Percentiles rank a stretch among this genome's conserved stretches.
phyloP scores from a whole-genome alignment of 768 basidiomycete genomes.

The Boletus insuetus region DNA sequence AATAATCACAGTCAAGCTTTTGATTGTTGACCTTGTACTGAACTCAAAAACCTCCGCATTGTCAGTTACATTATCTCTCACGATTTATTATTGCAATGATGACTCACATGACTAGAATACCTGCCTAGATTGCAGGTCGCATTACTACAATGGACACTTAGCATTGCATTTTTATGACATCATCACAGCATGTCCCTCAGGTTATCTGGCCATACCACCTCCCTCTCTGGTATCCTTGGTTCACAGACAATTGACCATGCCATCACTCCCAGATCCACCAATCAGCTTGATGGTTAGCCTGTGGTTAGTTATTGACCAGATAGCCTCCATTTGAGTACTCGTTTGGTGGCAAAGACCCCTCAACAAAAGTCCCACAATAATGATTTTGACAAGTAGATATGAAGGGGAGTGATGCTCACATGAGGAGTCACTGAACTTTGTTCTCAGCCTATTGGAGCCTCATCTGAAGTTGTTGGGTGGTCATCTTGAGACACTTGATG shows the following conservation, averaged over 20 bases:
- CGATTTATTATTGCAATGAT: slow-evolving; percentile 37
- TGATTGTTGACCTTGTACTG: slow-evolving; percentile 38
- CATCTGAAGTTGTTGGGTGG: slow-evolving; percentile 70
- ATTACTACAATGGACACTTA: slow-evolving; percentile 48
- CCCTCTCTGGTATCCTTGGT: slow-evolving; percentile 15
- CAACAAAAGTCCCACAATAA: no score
- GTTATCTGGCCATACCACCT: slow-evolving; percentile 15
- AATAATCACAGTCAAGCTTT: slow-evolving; percentile 39
- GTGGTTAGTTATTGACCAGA: slow-evolving; percentile 34
- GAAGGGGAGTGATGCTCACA: slow-evolving; percentile 35
- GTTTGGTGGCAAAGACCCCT: no score
- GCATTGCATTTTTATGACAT: slow-evolving; percentile 37
- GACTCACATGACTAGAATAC: slow-evolving; percentile 42
- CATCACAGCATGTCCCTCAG: slow-evolving; percentile 19
- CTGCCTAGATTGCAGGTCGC: slow-evolving; percentile 60
- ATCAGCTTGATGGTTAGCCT: slow-evolving; percentile 36
- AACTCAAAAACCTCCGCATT: slow-evolving; percentile 25
- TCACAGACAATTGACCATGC: slow-evolving; percentile 51
- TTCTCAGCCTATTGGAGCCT: slow-evolving; percentile 75
- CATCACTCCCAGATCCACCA: slow-evolving; percentile 34
- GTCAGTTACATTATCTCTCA: slow-evolving; percentile 39
- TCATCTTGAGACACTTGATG: slow-evolving; percentile 83
- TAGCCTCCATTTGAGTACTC: no score
- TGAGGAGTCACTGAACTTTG: slow-evolving; percentile 76
- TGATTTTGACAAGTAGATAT: no score